Evolutionary conservation across 2,329 filamentous ascomycete genomes (phyloP).

Genomic region (Ascocoryne sarcoides): DNA sequence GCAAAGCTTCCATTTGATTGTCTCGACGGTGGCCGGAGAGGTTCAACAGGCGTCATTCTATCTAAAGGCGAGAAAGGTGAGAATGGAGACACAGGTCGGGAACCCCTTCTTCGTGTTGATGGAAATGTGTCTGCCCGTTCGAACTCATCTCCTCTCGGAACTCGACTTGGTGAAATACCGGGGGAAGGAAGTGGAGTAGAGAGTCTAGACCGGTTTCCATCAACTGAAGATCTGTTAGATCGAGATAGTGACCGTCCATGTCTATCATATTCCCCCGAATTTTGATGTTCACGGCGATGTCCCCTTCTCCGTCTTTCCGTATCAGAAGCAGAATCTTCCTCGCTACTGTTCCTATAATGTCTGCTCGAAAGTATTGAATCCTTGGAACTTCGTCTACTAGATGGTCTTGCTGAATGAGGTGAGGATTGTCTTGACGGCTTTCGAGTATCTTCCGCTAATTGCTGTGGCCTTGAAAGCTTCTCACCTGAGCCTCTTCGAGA

Average conservation of each 20-base stretch:
- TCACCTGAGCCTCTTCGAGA: conserved; percentile 15
- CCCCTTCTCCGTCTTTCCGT: conserved; percentile 17
- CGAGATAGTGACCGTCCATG: conserved; percentile 19
- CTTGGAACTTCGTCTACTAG: conserved; percentile 16
- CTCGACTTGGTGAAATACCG: conserved; percentile 21
- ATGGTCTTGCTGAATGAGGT: conserved; percentile 11
- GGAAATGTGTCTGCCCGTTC: conserved; percentile 24
- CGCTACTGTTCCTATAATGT: conserved; percentile 21
- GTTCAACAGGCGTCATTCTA: conserved; percentile 20
- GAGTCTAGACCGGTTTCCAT: conserved; percentile 14
- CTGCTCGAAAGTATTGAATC: conserved; percentile 12
- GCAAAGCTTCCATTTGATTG: conserved; percentile 10
- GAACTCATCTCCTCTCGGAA: conserved; percentile 16
- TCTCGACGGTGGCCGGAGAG: conserved; percentile 13
- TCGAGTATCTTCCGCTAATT: conserved; percentile 19
- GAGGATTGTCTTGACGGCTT: conserved; percentile 12
- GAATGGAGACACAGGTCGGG: conserved; percentile 22
- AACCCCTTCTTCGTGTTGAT: conserved; percentile 7
- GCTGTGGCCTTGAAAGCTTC: conserved; percentile 18
- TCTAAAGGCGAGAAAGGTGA: conserved; percentile 15
- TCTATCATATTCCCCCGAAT: conserved; percentile 10
- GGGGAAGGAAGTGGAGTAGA: conserved; percentile 25
- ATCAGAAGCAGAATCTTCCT: conserved; percentile 23
- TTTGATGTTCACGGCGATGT: conserved; percentile 7
- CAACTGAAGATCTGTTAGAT: conserved; percentile 19